Percentiles rank a stretch among this genome's conserved stretches.
Conservation (phyloP, 1,284 basidiomycete genomes). For the Sporisorium scitamineum region DNA sequence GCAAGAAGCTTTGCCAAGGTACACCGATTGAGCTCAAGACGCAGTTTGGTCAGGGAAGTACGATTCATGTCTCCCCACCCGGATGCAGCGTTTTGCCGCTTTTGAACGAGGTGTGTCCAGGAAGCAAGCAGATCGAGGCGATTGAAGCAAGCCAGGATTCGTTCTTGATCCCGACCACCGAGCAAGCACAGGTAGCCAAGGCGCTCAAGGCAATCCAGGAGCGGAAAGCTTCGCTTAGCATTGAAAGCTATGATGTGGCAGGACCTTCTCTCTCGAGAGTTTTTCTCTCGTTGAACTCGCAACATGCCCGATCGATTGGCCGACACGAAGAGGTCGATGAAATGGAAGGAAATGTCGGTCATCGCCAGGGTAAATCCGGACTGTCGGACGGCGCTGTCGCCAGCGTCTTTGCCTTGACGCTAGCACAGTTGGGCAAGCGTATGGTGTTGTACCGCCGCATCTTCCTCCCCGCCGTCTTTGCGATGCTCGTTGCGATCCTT, state of each 20-base stretch:
- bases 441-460: slow-evolving; percentile 76
- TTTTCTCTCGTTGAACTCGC: slow-evolving; percentile 77
- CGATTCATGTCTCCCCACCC: slow-evolving; percentile 68
- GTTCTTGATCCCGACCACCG: slow-evolving; percentile 69
- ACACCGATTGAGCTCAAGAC: slow-evolving; percentile 80
- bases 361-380: slow-evolving; percentile 56
- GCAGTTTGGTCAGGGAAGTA: slow-evolving; percentile 79
- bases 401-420: slow-evolving; percentile 75
- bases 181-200: slow-evolving; percentile 72
- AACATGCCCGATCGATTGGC: slow-evolving; percentile 61
- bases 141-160: slow-evolving; percentile 30
- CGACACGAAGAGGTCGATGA: slow-evolving; percentile 35
- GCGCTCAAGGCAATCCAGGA: slow-evolving; percentile 75
- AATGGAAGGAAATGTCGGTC: slow-evolving; percentile 38
- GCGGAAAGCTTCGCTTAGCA: slow-evolving; percentile 69
- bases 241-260: slow-evolving; percentile 77
- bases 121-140: slow-evolving; percentile 69
- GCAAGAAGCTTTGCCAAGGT: slow-evolving; percentile 79
- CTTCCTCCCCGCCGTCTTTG: slow-evolving; percentile 77
- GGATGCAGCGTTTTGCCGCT: slow-evolving; percentile 12
- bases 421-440: slow-evolving; percentile 81
- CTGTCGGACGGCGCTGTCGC: slow-evolving; percentile 74
- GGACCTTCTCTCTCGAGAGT: slow-evolving; percentile 83
- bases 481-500: slow-evolving; percentile 76
- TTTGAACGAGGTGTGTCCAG: slow-evolving; percentile 18